phyloP scores from a whole-genome alignment of 176 grass and related monocot species.

The Raddia distichophylla region DNA sequence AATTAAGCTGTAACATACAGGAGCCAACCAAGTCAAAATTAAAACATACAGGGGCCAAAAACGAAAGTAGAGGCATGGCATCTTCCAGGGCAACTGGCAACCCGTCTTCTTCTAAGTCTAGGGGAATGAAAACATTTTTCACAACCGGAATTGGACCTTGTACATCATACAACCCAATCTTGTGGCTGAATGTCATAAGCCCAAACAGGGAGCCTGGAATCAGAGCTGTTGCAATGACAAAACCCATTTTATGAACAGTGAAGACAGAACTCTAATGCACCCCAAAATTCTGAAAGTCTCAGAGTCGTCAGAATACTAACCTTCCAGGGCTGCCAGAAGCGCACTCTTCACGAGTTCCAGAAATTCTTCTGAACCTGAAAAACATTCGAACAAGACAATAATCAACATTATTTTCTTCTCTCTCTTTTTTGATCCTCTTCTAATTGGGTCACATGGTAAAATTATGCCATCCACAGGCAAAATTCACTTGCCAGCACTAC shows the following conservation, averaged over 20 bases:
- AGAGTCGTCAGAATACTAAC: conserved; percentile 36
- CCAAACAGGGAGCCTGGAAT: conserved; percentile 89
- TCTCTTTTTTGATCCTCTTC: neutral
- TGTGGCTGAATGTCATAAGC: conserved; percentile 93
- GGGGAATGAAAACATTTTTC: conserved; percentile 89
- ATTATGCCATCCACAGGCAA: neutral
- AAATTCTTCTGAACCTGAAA: conserved; percentile 95
- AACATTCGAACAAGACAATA: neutral
- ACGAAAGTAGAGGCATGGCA: conserved; percentile 85
- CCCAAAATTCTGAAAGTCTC: conserved; percentile 20
- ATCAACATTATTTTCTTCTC: conserved; percentile 4
- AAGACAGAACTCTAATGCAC: conserved; percentile 25
- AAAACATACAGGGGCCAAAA: conserved; percentile 87
- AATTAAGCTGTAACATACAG: conserved; percentile 5
- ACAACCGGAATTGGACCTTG: conserved; percentile 86
- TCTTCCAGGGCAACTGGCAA: conserved; percentile 79
- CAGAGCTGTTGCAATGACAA: conserved; percentile 70
- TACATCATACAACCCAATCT: conserved; percentile 95
- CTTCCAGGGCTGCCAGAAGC: conserved; percentile 90
- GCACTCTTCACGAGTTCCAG: conserved; percentile 90
- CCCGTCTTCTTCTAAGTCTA: conserved; percentile 58
- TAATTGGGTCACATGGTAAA: conserved; percentile 9
- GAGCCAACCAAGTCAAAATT: neutral
- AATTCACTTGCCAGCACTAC: conserved; percentile 20
- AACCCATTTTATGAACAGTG: conserved; percentile 22